Conservation (phyloP, 371 early-diverging fungal genomes). For the Mortierella sp. region DNA sequence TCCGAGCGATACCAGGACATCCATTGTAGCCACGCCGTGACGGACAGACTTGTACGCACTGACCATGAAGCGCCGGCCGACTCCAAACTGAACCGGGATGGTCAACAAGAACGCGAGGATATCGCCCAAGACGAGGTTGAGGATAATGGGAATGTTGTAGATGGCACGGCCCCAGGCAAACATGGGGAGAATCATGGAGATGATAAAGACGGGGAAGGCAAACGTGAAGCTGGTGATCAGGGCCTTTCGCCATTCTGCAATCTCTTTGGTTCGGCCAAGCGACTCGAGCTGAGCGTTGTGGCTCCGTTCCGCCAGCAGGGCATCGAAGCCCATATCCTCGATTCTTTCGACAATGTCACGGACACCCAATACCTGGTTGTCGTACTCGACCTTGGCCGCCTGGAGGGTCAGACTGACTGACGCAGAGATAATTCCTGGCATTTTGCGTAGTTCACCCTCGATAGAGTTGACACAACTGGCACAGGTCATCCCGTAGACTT, state of each 20-base stretch:
- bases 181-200: conserved; percentile 88
- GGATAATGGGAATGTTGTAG: conserved; percentile 51
- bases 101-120: conserved; percentile 67
- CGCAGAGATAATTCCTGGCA: conserved; percentile 73
- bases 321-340: conserved; percentile 89
- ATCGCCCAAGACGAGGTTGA: conserved; percentile 75
- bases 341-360: conserved; percentile 85
- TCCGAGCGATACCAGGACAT: conserved; percentile 91
- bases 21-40: conserved; percentile 94
- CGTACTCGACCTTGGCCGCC: conserved; percentile 76
- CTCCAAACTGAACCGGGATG: conserved; percentile 91
- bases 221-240: conserved; percentile 73
- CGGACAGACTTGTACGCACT: conserved; percentile 81
- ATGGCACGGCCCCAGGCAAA: conserved; percentile 57
- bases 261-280: conserved; percentile 87
- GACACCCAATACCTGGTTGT: conserved; percentile 71
- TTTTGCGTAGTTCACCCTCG: conserved; percentile 70
- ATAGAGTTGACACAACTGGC: conserved; percentile 83
- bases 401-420: conserved; percentile 84
- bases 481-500: conserved; percentile 94
- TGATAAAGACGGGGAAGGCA: conserved; percentile 85
- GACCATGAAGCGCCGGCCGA: conserved; percentile 84
- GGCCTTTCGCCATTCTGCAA: conserved; percentile 81
- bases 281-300: conserved; percentile 90
- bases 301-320: conserved; percentile 72